Base-by-base conservation (phyloP, 202 grass and related monocot species). In the Zizania palustris region DNA sequence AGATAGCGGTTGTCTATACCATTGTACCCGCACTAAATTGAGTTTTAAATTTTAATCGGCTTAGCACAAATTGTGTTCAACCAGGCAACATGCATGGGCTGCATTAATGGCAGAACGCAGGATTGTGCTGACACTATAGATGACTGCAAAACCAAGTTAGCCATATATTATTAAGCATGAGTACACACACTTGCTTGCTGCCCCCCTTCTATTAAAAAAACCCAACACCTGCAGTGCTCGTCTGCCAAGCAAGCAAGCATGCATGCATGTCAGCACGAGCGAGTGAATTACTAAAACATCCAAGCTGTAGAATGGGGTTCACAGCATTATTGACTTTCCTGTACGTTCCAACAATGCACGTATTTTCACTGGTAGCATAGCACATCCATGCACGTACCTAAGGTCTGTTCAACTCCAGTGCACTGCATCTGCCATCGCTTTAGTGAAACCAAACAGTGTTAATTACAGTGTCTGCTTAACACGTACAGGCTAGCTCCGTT, bases 401-500 rank as follows among this genome's bases (percentile, higher is more conserved):
- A 38, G 36, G 22, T 71, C 67, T 53, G 67, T 69, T 69, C 13
- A 67, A 46, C 40, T 67, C 42, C 20, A 33, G 65, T 46, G 65
- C 20, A 33, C 42, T 46, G 65, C 19, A 7, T 37, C 28, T 7
- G 45, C 45, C 18, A 37, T 15, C 3, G 35, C 33, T 53, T 34
- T 28, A 28, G 28, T 28, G 28, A 28, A 28, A 28, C 28, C 28
- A 28, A n/a, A 39, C 18, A 71, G 68, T 71, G 39, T 71, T 2
- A 16, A 54, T 71, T 2, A 16, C 49, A 20, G 7, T 36, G 9
- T 39, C 9, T 28, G 28, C 28, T 28, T 28, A 28, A 28, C 28
- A 28, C n/a, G n/a, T n/a, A n/a, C 28, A 28, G 28, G 28, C 28
- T 28, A 2, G 28, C 28, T 28, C 28, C 28, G 28, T 28, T 28